Evolutionary conservation across 768 basidiomycete genomes (phyloP).

Genomic region (Lentinus tigrinus): DNA sequence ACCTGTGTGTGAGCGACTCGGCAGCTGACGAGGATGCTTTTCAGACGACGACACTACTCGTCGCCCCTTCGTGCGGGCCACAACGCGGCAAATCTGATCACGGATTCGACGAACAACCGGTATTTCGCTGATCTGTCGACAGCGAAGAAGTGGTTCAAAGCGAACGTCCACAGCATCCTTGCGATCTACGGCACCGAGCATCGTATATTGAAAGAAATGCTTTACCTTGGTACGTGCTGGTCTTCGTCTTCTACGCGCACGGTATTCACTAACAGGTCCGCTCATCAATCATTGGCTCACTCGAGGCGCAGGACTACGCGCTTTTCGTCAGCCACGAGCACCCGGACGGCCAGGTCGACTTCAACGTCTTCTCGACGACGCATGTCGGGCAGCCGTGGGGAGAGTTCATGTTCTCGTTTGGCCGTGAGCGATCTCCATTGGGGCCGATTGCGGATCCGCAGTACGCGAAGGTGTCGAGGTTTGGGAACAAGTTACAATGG

Average conservation of each 20-base stretch:
- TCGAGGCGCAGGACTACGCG: constrained; percentile 71
- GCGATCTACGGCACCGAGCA: constrained; percentile 45
- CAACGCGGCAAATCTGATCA: constrained; percentile 63
- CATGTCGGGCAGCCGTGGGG: constrained; percentile 69
- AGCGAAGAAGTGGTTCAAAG: constrained; percentile 72
- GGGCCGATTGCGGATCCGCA: constrained; percentile 27
- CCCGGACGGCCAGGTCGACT: constrained; percentile 58
- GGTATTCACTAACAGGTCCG: neutral
- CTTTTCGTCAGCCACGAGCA: constrained; percentile 75
- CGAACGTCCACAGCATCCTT: constrained; percentile 65
- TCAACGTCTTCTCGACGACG: constrained; percentile 61
- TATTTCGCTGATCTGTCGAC: constrained; percentile 63
- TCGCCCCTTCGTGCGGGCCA: constrained; percentile 64
- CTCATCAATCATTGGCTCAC: constrained; percentile 60
- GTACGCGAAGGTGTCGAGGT: constrained; percentile 52
- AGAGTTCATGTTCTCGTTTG: constrained; percentile 57
- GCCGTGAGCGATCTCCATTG: constrained; percentile 35
- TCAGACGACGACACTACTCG: constrained; percentile 45
- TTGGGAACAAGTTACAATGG: constrained; percentile 28
- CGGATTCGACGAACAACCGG: constrained; percentile 68
- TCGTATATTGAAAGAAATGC: constrained; percentile 33
- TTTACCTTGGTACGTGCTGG: constrained; percentile 32
- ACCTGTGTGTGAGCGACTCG: neutral
- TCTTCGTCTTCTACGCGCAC: neutral
- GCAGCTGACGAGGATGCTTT: neutral